Base-by-base conservation (phyloP, 495 filamentous ascomycete genomes). In the Aspergillus saccharolyticus region DNA sequence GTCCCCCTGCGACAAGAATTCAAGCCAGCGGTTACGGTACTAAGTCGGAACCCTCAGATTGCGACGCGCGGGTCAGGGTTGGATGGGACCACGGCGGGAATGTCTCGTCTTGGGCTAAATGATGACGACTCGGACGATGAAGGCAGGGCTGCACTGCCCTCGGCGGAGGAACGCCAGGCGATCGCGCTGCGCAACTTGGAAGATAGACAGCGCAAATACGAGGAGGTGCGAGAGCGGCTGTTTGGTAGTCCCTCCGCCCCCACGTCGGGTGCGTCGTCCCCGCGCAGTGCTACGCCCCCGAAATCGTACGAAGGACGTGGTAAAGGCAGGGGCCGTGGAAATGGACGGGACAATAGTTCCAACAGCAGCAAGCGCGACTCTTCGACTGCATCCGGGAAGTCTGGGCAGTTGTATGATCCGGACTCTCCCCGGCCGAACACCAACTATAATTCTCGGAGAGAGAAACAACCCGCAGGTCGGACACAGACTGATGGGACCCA, bases 161-260 rank as follows among this genome's bases (percentile, higher is more conserved):
- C 82, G 0, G 72, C 81, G 5, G 88, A 90, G 54, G 87, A 96
- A 73, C 81, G 89, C 30, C 81, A 85, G 53, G 77, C 83, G 14
- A 85, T 86, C 58, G 85, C 90, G 39, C 79, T 89, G 70, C 78
- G 80, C 52, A 89, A 95, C 61, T 78, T 81, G 4, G 91, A 95
- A 63, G 91, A 96, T 71, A 96, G 91, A 76, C 86, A 93, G 73
- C 85, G 85, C 49, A 88, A 86, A 49, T 96, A 96, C 67, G 86
- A 92, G 53, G 91, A 96, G 72, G 88, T 81, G 2, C 80, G 91
- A 14, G 88, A 91, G 63, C 83, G 86, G 66, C 80, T 96, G n/a
- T 91, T 96, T 69, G 90, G 90, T 20, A 80, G 76, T 8, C 72
- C 80, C 10, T 77, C 74, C 6, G 66, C 79, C 15, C 72, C 67